phyloP scores from a whole-genome alignment of 139 green algal genomes.

The Chlorella sp. region DNA sequence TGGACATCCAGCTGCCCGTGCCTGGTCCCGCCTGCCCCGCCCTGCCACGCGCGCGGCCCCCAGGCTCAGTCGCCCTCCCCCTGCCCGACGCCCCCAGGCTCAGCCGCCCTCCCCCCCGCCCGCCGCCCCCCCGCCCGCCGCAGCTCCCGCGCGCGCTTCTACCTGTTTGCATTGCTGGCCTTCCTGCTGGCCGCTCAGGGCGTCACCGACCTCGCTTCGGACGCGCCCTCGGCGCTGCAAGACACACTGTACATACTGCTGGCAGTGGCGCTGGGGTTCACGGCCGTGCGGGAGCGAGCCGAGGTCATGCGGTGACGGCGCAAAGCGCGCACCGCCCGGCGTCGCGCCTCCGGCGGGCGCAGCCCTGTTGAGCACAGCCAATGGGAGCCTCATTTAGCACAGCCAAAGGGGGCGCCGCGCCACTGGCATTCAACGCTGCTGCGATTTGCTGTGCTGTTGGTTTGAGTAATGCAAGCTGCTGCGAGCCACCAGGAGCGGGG shows the following conservation, averaged over 20 bases:
- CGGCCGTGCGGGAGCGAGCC: slow-evolving; percentile 26
- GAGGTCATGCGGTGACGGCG: background rate
- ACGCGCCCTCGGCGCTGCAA: slow-evolving; percentile 19
- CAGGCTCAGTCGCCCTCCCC: background rate
- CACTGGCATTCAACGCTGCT: too few species aligned
- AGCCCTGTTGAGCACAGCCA: too few species aligned
- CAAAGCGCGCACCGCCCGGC: too few species aligned
- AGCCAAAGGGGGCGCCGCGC: too few species aligned
- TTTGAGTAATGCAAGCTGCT: too few species aligned
- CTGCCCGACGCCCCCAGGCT: too few species aligned
- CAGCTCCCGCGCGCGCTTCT: slow-evolving; percentile 17
- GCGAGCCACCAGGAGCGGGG: too few species aligned
- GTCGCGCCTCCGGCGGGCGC: too few species aligned
- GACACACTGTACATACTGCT: slow-evolving; percentile 37
- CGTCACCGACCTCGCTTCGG: slow-evolving; percentile 10
- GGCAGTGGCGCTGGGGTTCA: slow-evolving; percentile 6
- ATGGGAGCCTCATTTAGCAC: too few species aligned
- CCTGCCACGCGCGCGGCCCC: background rate
- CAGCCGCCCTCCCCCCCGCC: background rate
- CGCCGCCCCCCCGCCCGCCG: too few species aligned
- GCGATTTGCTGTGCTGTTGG: too few species aligned
- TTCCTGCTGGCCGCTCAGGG: slow-evolving; percentile 23
- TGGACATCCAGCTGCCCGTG: too few species aligned
- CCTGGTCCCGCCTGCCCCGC: background rate
- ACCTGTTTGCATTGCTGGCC: slow-evolving; percentile 26